A percentile compares a stretch with the other conserved stretches of the same genome.
These are phyloP conservation scores for Candida boleticola DNA, from an alignment of 805 yeast genomes.

Conservation along the genomic window DNA sequence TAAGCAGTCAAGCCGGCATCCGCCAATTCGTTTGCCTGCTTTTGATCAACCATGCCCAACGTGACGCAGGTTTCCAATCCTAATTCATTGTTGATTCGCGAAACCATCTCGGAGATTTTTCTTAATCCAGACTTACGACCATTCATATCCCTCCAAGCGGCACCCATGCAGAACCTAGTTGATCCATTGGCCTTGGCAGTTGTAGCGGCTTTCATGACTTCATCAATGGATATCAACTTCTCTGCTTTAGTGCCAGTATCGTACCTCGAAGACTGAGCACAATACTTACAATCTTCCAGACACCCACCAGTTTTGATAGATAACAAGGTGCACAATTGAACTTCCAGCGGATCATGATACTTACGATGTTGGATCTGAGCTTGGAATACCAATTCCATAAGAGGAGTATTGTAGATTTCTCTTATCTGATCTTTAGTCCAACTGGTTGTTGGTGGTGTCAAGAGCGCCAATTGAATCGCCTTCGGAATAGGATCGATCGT, in stretches of 20 bases:
- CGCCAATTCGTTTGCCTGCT: constrained; percentile 59
- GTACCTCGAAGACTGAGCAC: constrained; percentile 72
- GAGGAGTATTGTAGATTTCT: constrained; percentile 63
- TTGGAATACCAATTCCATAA: constrained; percentile 55
- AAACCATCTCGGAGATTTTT: constrained; percentile 63
- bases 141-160: constrained; percentile 85
- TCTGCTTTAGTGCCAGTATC: constrained; percentile 72
- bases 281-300: constrained; percentile 77
- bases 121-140: constrained; percentile 70
- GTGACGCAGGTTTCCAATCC: constrained; percentile 81
- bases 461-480: constrained; percentile 15
- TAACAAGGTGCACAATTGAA: constrained; percentile 73
- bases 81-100: constrained; percentile 54
- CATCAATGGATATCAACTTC: constrained; percentile 56
- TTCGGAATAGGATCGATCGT: constrained; percentile 1
- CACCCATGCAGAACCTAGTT: constrained; percentile 81
- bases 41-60: constrained; percentile 68
- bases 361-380: constrained; percentile 67
- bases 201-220: constrained; percentile 61
- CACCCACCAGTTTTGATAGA: constrained; percentile 81
- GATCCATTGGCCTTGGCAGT: constrained; percentile 69
- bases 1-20: constrained; percentile 79
- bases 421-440: constrained; percentile 65
- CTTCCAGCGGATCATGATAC: constrained; percentile 65
- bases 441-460: constrained; percentile 17